Evolutionary conservation across 1,284 basidiomycete genomes (phyloP).

Genomic region (Polyporus tsugae): DNA sequence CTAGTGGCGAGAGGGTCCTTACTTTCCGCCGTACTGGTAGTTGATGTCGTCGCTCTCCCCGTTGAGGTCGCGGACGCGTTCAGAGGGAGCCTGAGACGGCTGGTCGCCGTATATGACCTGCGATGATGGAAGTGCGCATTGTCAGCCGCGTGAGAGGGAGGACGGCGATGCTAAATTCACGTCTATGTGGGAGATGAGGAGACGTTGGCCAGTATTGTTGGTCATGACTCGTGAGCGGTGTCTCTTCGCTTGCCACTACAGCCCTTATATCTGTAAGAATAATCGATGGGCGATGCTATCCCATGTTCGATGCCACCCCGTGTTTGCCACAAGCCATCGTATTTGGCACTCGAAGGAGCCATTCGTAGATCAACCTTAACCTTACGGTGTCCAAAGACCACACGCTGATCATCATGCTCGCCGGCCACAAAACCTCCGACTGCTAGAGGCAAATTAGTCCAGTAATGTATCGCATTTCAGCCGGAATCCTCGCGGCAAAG

Average conservation of each 20-base stretch:
- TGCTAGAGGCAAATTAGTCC: not conserved
- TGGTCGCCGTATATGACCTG: slow-evolving; percentile 22
- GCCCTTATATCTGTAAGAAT: not conserved
- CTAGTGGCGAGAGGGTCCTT: not conserved
- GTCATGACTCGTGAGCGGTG: not conserved
- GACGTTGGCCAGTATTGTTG: not conserved
- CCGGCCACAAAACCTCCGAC: not conserved
- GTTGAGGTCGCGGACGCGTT: slow-evolving; percentile 18
- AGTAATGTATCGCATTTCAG: not conserved
- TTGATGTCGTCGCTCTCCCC: slow-evolving; percentile 24
- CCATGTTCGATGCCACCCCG: not conserved
- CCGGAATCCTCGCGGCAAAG: not conserved
- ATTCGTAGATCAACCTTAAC: not conserved
- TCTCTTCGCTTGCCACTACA: not conserved
- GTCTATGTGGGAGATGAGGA: not conserved
- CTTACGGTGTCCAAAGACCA: not conserved
- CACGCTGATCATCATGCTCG: not conserved
- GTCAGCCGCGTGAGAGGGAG: not conserved
- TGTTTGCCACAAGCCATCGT: not conserved
- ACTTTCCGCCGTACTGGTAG: slow-evolving; percentile 19
- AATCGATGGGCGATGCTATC: not conserved
- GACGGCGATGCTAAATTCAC: not conserved
- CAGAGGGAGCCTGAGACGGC: slow-evolving; percentile 13
- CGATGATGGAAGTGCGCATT: not conserved
- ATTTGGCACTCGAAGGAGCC: not conserved